A percentile compares a stretch with the other conserved stretches of the same genome.
These are phyloP conservation scores for Paraphoma chrysanthemicola DNA, from an alignment of 2,329 filamentous ascomycete genomes.

Conservation along the genomic window DNA sequence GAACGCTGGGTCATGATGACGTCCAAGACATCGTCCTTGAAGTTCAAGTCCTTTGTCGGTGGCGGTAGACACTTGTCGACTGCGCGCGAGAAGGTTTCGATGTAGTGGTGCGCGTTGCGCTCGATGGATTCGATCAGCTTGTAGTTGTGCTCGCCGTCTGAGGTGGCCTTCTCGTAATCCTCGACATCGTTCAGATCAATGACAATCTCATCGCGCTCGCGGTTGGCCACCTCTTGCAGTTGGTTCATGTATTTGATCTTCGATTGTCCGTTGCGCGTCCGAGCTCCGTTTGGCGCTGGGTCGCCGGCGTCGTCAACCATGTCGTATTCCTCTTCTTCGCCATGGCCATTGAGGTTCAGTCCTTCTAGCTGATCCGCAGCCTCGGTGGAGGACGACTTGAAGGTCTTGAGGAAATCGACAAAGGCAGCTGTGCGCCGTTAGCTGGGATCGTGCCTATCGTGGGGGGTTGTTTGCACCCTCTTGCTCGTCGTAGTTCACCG, in stretches of 20 bases:
- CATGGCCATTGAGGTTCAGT: conserved; percentile 86
- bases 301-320: conserved; percentile 85
- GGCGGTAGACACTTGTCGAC: conserved; percentile 86
- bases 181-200: conserved; percentile 91
- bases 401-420: conserved; percentile 84
- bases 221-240: conserved; percentile 85
- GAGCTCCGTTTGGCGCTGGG: conserved; percentile 55
- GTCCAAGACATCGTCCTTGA: conserved; percentile 97
- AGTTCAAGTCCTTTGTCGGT: conserved; percentile 79
- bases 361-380: conserved; percentile 83
- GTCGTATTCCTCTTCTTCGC: conserved; percentile 87
- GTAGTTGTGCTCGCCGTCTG: conserved; percentile 66
- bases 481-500: conserved; percentile 88
- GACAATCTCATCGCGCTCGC: conserved; percentile 76
- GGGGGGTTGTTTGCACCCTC: conserved; percentile 65
- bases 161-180: conserved; percentile 73
- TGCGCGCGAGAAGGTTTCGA: conserved; percentile 87
- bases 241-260: conserved; percentile 88
- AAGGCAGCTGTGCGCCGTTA: conserved; percentile 70
- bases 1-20: conserved; percentile 93
- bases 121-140: conserved; percentile 85
- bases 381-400: conserved; percentile 78
- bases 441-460: conserved; percentile 21
- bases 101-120: conserved; percentile 91
- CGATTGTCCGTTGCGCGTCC: conserved; percentile 52